Conservation (phyloP, 371 early-diverging fungal species). For the Globomyces sp. region DNA sequence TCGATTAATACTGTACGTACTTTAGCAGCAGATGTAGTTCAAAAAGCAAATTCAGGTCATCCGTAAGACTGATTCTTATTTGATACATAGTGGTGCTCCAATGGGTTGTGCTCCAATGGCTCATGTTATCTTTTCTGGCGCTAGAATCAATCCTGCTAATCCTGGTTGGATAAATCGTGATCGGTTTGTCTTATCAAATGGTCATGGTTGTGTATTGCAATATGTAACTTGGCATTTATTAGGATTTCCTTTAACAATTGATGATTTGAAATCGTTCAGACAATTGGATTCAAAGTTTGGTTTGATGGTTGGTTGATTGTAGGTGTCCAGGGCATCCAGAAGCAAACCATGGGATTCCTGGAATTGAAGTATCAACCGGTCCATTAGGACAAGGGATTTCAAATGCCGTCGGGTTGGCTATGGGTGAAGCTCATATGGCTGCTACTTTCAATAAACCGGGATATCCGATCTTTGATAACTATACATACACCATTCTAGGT, state of each 20-base stretch:
- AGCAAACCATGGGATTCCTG: conserved; percentile 68
- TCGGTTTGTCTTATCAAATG: conserved; percentile 98
- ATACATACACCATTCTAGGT: conserved; percentile 89
- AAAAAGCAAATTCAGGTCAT: conserved; percentile 96
- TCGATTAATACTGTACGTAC: conserved; percentile 92
- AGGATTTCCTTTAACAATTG: conserved; percentile 85
- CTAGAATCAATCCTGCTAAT: conserved; percentile 83
- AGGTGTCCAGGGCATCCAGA: conserved; percentile 97
- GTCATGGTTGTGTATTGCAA: conserved; percentile 96
- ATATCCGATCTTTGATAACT: conserved; percentile 79
- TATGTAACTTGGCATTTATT: conserved; percentile 90
- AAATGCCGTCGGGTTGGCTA: conserved; percentile 96
- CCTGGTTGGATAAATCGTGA: conserved; percentile 91
- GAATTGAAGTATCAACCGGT: conserved; percentile 98
- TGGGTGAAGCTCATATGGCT: conserved; percentile 84
- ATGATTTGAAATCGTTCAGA: conserved; percentile 95
- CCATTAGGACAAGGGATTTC: conserved; percentile 98
- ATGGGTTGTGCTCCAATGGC: conserved; percentile 97
- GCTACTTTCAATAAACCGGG: conserved; percentile 89
- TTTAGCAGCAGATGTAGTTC: conserved; percentile 92
- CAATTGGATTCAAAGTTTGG: conserved; percentile 78
- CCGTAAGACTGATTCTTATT: conserved; percentile 56
- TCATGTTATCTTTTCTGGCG: conserved; percentile 84
- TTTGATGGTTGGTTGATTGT: conserved; percentile 7
- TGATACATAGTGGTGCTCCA: conserved; percentile 60